These are phyloP conservation scores for Omphalotus guepiniiformis DNA, from an alignment of 768 basidiomycete species.

Conservation along the genomic window DNA sequence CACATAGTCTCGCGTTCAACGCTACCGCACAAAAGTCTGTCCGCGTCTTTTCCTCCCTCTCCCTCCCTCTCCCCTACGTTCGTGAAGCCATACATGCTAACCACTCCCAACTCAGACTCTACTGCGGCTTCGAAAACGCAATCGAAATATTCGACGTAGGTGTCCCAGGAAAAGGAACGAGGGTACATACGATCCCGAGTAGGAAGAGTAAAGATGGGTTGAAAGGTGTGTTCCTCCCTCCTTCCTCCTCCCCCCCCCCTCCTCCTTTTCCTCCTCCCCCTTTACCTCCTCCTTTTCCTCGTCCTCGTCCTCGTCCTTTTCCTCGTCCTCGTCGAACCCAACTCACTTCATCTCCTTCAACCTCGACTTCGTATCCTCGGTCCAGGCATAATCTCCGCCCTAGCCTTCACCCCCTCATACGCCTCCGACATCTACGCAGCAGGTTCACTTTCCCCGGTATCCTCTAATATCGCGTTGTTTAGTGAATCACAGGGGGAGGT, in stretches of 20 bases:
- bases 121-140: conserved; percentile 83
- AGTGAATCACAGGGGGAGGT: conserved; percentile 34
- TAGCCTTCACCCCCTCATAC: conserved; percentile 68
- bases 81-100: background rate
- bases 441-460: conserved; percentile 59
- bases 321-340: too few species aligned
- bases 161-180: conserved; percentile 66
- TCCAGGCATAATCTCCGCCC: conserved; percentile 78
- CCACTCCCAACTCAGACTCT: conserved; percentile 45
- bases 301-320: too few species aligned
- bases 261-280: background rate
- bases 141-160: conserved; percentile 83
- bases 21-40: conserved; percentile 58
- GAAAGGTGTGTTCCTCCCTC: conserved; percentile 53
- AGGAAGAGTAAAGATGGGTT: conserved; percentile 82
- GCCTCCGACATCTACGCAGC: conserved; percentile 73
- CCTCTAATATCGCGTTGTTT: conserved; percentile 62
- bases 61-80: background rate
- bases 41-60: background rate
- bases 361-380: background rate
- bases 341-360: too few species aligned
- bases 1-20: conserved; percentile 81
- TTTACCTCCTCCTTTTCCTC: conserved; percentile 8
- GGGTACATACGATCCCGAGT: conserved; percentile 65
- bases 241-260: background rate